Base-by-base conservation (phyloP, 331 rosid genomes). In the Cydonia oblonga region DNA sequence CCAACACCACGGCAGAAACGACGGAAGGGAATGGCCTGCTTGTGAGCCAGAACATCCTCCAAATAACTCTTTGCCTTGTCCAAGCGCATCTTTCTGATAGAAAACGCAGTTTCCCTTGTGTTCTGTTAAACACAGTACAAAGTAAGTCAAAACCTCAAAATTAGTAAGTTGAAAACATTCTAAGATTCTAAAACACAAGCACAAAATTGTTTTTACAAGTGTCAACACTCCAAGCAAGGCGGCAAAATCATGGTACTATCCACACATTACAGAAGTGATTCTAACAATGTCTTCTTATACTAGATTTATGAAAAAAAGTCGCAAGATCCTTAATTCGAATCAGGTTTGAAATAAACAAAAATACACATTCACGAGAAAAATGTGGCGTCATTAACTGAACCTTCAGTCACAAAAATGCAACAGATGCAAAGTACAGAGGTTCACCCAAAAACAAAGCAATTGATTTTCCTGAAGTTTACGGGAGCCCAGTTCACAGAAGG, bases 1-100 rank as follows among this genome's bases (percentile, higher is more conserved):
- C 98, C 98, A 71, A 93, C 98, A 64, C 97, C 98, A 56, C 97
- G 25, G 30, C 98, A 95, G 68, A 93, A 93, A 28, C 98, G 88
- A 30, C 96, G 67, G 85, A 93, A 93, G 32, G 98, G 97, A 61
- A 93, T 93, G 38, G 98, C 97, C 76, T 93, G 98, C 71, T 93
- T 93, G 88, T 93, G 98, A 46, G 78, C 98, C 76, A 89, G 66
- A 29, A 93, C 98, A 87, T 93, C 98, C 86, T 93, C 98, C 73
- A 93, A 66, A 71, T 93, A 93, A 23, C 91, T 76, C 76, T 93
- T 91, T 12, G 98, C 98, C 89, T 93, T 93, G 30, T 1, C 73
- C 73, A 93, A 52, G 24, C 93, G 84, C 84, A 93, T 72, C 84
- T 89, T 93, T 75, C 96, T 84, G 82, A 93, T 84, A 11, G 98